Base-by-base conservation (phyloP, 1,284 basidiomycete species). In the Cutaneotrichosporon sp. region DNA sequence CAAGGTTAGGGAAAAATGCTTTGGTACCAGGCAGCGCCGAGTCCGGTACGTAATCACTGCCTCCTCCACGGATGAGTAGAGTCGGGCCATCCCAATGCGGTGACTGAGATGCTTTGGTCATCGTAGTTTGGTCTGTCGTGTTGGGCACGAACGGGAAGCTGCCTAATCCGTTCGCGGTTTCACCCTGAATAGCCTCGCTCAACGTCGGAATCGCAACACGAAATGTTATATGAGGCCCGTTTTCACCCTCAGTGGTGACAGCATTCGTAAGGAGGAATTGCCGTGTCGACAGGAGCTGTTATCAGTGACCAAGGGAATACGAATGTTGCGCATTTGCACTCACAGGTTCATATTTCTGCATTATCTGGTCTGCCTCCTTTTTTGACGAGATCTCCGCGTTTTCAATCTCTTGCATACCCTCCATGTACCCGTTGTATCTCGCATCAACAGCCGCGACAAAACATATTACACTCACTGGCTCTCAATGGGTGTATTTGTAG, bases 211-310 rank as follows among this genome's bases (percentile, higher is more conserved):
- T 65, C 1, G 80, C 79, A 33, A 80, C 73, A 4, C 80, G 72
- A 68, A 81, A 81, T 20, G 60, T 63, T 58, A 79, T 69, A n/a
- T 66, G 60, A 1, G 64, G 48, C 13, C 56, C 55, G 13, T 48
- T 38, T 21, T 57, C 51, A 9, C 44, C 13, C 1, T 61, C 15
- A 60, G 70, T 64, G 35, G 65, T 62, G 5, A 69, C 60, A 3
- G 79, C 72, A 65, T 81, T 81, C 20, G 80, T 81, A 12, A 82
- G 69, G 13, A 81, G 73, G 69, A 81, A 82, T 58, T 80, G 79
- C 4, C 80, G 76, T 1, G 80, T 76, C 5, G 75, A 61, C 8
- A 79, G 64, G 14, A 75, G 65, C 76, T 77, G 40, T 12, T 9
- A 2, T 36, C 15, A 14, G 46, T 14, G 23, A 17, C 9, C n/a